A percentile compares a stretch with the other conserved stretches of the same genome.
Conservation (phyloP, 176 grass and related monocot genomes). For the Carex kokanica region DNA sequence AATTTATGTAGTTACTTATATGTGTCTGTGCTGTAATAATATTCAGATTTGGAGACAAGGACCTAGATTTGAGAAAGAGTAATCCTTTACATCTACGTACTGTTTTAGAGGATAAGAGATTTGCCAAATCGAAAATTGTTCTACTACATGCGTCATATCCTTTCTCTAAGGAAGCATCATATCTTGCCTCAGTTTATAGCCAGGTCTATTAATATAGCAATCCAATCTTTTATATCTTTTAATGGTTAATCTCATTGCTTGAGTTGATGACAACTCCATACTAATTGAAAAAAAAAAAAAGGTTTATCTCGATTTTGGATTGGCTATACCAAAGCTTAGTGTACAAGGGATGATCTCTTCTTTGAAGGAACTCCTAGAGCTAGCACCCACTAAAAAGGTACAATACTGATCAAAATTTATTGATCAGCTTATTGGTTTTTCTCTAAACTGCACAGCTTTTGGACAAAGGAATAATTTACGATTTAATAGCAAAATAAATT, state of each 20-base stretch:
- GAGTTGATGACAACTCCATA: neutral
- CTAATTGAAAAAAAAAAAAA: slow-evolving; percentile 38
- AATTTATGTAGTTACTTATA: slow-evolving; percentile 13
- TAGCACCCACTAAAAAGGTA: slow-evolving; percentile 95
- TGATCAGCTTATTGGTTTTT: neutral
- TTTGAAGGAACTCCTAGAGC: slow-evolving; percentile 77
- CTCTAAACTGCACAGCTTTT: neutral
- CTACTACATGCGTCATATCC: slow-evolving; percentile 98
- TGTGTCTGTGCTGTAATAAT: slow-evolving; percentile 10
- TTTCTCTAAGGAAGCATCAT: slow-evolving; percentile 98
- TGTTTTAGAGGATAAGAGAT: slow-evolving; percentile 86
- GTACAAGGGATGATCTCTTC: slow-evolving; percentile 91
- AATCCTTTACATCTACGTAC: slow-evolving; percentile 80
- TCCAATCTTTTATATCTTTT: neutral
- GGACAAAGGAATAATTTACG: neutral
- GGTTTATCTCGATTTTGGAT: slow-evolving; percentile 99
- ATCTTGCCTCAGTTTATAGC: slow-evolving; percentile 94
- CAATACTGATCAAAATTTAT: neutral
- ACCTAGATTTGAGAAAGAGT: slow-evolving; percentile 74
- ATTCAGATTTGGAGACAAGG: slow-evolving; percentile 97
- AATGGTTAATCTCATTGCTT: neutral
- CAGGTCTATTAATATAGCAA: slow-evolving; percentile 44
- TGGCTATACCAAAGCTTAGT: slow-evolving; percentile 93
- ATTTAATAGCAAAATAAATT: neutral
- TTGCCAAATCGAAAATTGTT: slow-evolving; percentile 70